These are phyloP conservation scores for Penicillium lividum DNA, from an alignment of 495 filamentous ascomycete genomes.

Conservation along the genomic window DNA sequence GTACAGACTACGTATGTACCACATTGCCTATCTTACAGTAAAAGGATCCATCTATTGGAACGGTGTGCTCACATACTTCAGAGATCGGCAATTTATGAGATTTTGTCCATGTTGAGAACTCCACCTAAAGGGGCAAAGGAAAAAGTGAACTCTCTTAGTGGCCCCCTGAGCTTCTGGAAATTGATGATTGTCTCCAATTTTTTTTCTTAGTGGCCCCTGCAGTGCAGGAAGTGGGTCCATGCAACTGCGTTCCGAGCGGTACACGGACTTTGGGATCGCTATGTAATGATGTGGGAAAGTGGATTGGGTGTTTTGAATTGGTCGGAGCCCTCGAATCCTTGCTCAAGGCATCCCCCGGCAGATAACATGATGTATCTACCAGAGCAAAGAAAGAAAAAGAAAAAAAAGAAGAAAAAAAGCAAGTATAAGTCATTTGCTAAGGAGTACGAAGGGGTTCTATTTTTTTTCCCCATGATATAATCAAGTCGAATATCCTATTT, in stretches of 20 bases:
- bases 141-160: neutral
- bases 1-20: neutral
- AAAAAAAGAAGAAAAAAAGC: neutral
- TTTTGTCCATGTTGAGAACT: constrained; percentile 19
- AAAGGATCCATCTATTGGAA: constrained; percentile 2
- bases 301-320: constrained; percentile 19
- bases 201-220: constrained; percentile 20
- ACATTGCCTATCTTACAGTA: constrained; percentile 1
- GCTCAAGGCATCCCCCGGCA: neutral
- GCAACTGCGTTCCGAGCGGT: constrained; percentile 24
- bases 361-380: constrained; percentile 13
- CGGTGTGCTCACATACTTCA: constrained; percentile 24
- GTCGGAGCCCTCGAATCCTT: constrained; percentile 9
- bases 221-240: constrained; percentile 30
- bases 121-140: constrained; percentile 15
- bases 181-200: constrained; percentile 16
- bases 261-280: constrained; percentile 19
- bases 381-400: neutral
- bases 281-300: constrained; percentile 14
- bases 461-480: neutral
- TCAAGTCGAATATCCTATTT: neutral
- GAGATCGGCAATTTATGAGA: constrained; percentile 27
- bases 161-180: constrained; percentile 30
- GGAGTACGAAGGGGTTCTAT: no score
- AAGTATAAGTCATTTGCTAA: no score